phyloP scores from a whole-genome alignment of 1,284 basidiomycete species.

The Chalciporus sp. region DNA sequence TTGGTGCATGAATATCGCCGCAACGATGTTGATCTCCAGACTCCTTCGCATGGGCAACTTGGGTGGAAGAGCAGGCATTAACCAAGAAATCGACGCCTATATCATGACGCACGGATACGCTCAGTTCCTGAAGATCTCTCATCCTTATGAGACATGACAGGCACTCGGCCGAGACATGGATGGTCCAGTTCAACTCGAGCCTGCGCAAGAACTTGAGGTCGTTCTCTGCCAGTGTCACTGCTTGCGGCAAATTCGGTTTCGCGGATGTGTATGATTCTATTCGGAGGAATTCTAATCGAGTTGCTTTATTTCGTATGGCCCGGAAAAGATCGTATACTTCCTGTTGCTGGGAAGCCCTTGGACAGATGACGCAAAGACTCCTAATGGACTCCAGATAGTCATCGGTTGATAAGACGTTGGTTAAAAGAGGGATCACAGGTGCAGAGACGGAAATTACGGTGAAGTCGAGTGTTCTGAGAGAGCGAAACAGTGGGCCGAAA shows the following conservation, averaged over 20 bases:
- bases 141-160: slow-evolving; percentile 22
- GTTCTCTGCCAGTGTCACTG: slow-evolving; percentile 19
- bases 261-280: slow-evolving; percentile 30
- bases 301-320: slow-evolving; percentile 24
- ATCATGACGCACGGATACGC: slow-evolving; percentile 21
- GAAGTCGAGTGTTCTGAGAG: slow-evolving; percentile 28
- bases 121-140: slow-evolving; percentile 26
- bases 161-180: slow-evolving; percentile 29
- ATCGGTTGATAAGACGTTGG: slow-evolving; percentile 23
- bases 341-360: slow-evolving; percentile 21
- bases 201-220: slow-evolving; percentile 26
- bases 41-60: not conserved
- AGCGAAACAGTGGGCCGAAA: slow-evolving; percentile 30
- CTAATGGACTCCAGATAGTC: slow-evolving; percentile 21
- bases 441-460: slow-evolving; percentile 27
- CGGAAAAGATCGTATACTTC: slow-evolving; percentile 27
- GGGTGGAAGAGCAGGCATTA: slow-evolving; percentile 6
- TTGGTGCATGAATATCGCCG: slow-evolving; percentile 1
- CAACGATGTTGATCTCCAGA: not conserved
- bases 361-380: slow-evolving; percentile 26
- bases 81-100: slow-evolving; percentile 21
- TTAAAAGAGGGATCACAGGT: slow-evolving; percentile 24
- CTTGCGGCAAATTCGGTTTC: slow-evolving; percentile 10
- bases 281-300: slow-evolving; percentile 18
- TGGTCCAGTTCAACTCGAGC: slow-evolving; percentile 25